These are phyloP conservation scores for Trichothecium roseum DNA, from an alignment of 2,329 filamentous ascomycete genomes.

Conservation along the genomic window DNA sequence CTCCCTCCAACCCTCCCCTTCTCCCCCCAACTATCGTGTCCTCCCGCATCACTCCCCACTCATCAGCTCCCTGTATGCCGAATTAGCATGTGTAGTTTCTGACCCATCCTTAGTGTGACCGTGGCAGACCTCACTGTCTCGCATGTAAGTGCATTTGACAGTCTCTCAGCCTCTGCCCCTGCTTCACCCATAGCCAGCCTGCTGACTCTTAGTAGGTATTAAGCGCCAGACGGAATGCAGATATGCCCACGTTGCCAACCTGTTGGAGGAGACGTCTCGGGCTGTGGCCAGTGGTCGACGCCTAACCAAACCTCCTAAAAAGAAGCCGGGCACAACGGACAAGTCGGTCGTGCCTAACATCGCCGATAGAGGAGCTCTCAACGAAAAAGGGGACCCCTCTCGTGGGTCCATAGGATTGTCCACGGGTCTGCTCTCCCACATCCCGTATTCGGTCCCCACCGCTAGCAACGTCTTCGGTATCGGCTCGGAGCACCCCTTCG, in stretches of 20 bases:
- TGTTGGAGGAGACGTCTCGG: conserved; percentile 57
- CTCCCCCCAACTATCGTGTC: too few relatives aligned
- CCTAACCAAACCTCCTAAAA: conserved; percentile 48
- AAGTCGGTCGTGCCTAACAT: conserved; percentile 40
- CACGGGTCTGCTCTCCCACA: conserved; percentile 56
- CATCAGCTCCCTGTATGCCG: too few relatives aligned
- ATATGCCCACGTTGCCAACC: conserved; percentile 67
- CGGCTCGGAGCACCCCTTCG: conserved; percentile 67
- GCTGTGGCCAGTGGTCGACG: conserved; percentile 41
- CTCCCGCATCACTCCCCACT: too few relatives aligned
- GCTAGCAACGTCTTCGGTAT: conserved; percentile 75
- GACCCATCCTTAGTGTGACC: conserved; percentile 51
- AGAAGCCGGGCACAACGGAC: conserved; percentile 27
- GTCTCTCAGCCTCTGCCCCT: neutral
- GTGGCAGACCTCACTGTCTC: conserved; percentile 58
- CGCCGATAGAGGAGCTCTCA: conserved; percentile 40
- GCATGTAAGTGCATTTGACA: conserved; percentile 40
- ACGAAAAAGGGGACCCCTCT: conserved; percentile 31
- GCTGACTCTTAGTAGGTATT: conserved; percentile 41
- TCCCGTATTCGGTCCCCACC: conserved; percentile 60
- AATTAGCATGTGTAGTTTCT: too few relatives aligned
- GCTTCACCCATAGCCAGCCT: neutral
- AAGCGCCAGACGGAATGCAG: conserved; percentile 67
- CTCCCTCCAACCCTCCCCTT: too few relatives aligned
- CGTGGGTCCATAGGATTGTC: conserved; percentile 44